A percentile compares a stretch with the other conserved stretches of the same genome.
Conservation (phyloP, 1,139 yeast species). For the Candida frijolesensis region DNA sequence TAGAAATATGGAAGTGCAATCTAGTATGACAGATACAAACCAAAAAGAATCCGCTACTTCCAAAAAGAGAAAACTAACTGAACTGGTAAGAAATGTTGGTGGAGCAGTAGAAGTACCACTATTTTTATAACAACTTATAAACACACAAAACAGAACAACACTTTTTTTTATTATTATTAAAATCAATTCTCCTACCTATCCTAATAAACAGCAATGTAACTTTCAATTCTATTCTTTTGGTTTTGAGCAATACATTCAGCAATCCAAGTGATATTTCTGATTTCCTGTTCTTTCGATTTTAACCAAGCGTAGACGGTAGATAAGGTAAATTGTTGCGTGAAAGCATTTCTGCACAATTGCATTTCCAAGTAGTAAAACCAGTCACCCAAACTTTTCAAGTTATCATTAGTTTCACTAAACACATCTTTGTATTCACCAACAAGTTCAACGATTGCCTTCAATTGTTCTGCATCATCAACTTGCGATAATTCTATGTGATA, state of each 20-base stretch:
- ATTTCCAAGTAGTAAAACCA: constrained; percentile 91
- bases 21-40: neutral
- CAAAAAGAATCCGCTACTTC: neutral
- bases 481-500: constrained; percentile 71
- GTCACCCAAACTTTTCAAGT: constrained; percentile 72
- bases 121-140: constrained; percentile 25
- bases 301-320: constrained; percentile 96
- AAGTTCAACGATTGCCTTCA: constrained; percentile 69
- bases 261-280: constrained; percentile 96
- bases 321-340: constrained; percentile 93
- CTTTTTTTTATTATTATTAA: neutral
- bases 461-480: constrained; percentile 85
- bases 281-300: constrained; percentile 93
- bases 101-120: constrained; percentile 46
- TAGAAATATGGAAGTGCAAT: constrained; percentile 4
- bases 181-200: neutral
- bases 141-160: neutral
- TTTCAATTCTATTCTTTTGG: constrained; percentile 79
- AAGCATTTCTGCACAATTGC: constrained; percentile 89
- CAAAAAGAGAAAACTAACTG: constrained; percentile 8
- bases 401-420: constrained; percentile 57
- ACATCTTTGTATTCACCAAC: constrained; percentile 76
- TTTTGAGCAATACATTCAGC: constrained; percentile 95
- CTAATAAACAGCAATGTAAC: constrained; percentile 71
- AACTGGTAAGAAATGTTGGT: constrained; percentile 31